Percentiles rank a stretch among this genome's conserved stretches.
These are phyloP conservation scores for Panicum hallii DNA, from an alignment of 202 grass and related monocot species.

Conservation along the genomic window DNA sequence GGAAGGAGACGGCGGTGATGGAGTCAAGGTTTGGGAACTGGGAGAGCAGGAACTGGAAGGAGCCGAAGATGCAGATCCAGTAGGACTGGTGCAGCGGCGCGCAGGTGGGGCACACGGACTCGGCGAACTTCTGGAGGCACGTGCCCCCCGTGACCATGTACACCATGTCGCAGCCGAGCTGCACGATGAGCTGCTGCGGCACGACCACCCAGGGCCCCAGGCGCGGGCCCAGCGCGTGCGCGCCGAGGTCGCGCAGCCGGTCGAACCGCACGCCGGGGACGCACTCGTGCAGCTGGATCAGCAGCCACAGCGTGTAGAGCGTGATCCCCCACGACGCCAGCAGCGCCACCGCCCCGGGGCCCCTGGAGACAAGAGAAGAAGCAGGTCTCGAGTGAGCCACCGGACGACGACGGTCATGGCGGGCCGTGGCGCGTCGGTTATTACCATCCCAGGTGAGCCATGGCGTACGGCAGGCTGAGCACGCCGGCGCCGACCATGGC, in stretches of 20 bases:
- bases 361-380: conserved; percentile 42
- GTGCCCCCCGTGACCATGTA: conserved; percentile 91
- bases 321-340: conserved; percentile 74
- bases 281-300: conserved; percentile 94
- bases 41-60: conserved; percentile 63
- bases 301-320: conserved; percentile 87
- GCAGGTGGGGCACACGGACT: conserved; percentile 31
- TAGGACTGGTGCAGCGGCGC: conserved; percentile 58
- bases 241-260: conserved; percentile 86
- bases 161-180: conserved; percentile 72
- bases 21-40: conserved; percentile 74
- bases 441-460: conserved; percentile 64
- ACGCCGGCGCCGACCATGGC: conserved; percentile 78
- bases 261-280: conserved; percentile 84
- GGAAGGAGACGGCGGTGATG: conserved; percentile 65
- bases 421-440: not conserved
- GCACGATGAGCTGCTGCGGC: conserved; percentile 80
- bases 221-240: conserved; percentile 77
- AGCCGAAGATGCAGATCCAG: conserved; percentile 80
- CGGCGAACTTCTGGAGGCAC: conserved; percentile 71
- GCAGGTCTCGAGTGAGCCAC: not conserved
- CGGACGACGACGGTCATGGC: not conserved
- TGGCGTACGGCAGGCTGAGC: conserved; percentile 74
- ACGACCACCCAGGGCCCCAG: conserved; percentile 78
- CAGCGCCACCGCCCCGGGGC: conserved; percentile 54